Evolutionary conservation across 371 early-diverging fungal species (phyloP).

Genomic region (Rhizomucor miehei): DNA sequence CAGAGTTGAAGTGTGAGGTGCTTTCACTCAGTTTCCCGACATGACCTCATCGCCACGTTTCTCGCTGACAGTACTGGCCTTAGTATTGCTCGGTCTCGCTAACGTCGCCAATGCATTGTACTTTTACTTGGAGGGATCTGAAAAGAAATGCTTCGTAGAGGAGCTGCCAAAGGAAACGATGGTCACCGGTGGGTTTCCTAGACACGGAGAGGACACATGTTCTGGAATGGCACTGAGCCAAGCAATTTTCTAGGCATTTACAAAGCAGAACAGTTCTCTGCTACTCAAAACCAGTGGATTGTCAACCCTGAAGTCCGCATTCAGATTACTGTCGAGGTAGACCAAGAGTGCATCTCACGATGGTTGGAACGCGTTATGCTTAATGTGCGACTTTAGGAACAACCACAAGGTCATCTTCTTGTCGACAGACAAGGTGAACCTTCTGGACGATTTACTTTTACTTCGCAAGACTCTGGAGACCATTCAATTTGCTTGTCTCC

Average conservation of each 20-base stretch:
- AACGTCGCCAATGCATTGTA: slow-evolving; percentile 57
- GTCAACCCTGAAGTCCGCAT: slow-evolving; percentile 68
- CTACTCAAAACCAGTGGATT: slow-evolving; percentile 60
- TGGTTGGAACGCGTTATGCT: slow-evolving; percentile 11
- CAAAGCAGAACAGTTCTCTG: slow-evolving; percentile 78
- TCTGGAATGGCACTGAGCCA: background rate
- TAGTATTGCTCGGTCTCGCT: slow-evolving; percentile 2
- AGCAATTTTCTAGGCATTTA: slow-evolving; percentile 62
- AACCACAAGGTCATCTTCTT: slow-evolving; percentile 53
- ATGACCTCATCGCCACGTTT: slow-evolving; percentile 4
- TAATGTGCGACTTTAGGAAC: slow-evolving; percentile 38
- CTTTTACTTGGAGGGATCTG: slow-evolving; percentile 87
- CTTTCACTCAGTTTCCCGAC: background rate
- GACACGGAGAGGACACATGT: background rate
- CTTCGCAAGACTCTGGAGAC: slow-evolving; percentile 83
- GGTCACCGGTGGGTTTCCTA: slow-evolving; percentile 64
- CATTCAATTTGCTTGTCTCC: slow-evolving; percentile 85
- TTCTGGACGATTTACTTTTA: slow-evolving; percentile 84
- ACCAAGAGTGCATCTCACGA: background rate
- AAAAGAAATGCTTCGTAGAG: slow-evolving; percentile 92
- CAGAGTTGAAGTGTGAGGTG: too few relatives aligned
- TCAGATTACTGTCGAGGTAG: slow-evolving; percentile 77
- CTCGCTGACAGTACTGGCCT: slow-evolving; percentile 1
- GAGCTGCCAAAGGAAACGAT: slow-evolving; percentile 90
- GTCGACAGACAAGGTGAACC: slow-evolving; percentile 72